A percentile compares a stretch with the other conserved stretches of the same genome.
These are phyloP conservation scores for Nannochloris sp. DNA, from an alignment of 139 green algal genomes.

Conservation along the genomic window DNA sequence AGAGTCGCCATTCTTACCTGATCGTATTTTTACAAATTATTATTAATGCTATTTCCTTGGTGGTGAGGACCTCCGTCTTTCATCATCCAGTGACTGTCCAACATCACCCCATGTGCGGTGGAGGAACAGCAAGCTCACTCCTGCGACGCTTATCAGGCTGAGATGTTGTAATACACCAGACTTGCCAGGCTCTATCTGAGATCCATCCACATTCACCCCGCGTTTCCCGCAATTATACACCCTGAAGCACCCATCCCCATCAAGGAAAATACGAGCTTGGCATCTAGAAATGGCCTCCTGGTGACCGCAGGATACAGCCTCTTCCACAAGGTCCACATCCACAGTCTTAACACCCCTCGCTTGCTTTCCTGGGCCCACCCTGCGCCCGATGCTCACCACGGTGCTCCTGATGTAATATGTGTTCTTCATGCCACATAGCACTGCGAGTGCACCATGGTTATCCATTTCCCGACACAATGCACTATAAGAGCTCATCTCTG, in stretches of 20 bases:
- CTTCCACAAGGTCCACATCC: conserved; percentile 36
- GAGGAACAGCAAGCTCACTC: conserved; percentile 36
- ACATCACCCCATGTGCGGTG: no score
- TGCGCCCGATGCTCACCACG: conserved; percentile 29
- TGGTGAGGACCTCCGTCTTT: no score
- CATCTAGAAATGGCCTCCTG: conserved; percentile 33
- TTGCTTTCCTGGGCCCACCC: conserved; percentile 9
- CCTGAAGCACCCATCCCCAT: conserved; percentile 47
- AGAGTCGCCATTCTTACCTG: no score
- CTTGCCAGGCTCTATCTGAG: conserved; percentile 14
- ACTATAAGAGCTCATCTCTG: conserved; percentile 8
- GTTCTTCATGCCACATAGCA: conserved; percentile 18
- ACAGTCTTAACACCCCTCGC: conserved; percentile 14
- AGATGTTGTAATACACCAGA: conserved; percentile 28
- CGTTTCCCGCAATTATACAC: conserved; percentile 35
- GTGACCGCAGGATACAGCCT: neutral
- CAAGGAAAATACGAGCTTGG: conserved; percentile 33
- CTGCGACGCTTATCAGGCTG: conserved; percentile 34
- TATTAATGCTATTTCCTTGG: no score
- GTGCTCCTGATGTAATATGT: conserved; percentile 32
- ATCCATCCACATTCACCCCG: conserved; percentile 30
- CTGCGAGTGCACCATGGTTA: conserved; percentile 27
- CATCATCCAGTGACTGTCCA: no score
- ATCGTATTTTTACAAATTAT: no score
- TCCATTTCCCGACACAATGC: conserved; percentile 28